phyloP scores from a whole-genome alignment of 495 filamentous ascomycete genomes.

The Darksidea phi region DNA sequence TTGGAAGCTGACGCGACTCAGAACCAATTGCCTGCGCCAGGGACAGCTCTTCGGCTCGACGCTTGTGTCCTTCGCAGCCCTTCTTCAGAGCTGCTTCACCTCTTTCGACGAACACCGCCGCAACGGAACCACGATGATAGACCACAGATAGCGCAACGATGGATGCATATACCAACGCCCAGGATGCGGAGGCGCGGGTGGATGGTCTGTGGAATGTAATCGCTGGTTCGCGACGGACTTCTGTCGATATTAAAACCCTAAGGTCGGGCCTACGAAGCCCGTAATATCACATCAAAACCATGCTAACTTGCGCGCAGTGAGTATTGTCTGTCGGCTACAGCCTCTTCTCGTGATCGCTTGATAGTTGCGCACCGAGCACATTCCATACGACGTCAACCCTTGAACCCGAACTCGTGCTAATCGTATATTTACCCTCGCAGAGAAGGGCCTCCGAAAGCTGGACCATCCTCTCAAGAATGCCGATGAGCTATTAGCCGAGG shows the following conservation, averaged over 20 bases:
- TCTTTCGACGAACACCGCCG: no score
- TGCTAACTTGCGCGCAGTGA: no score
- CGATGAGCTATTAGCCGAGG: slow-evolving; percentile 75
- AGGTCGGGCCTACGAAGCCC: slow-evolving; percentile 81
- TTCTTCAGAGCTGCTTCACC: neutral
- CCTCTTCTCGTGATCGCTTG: no score
- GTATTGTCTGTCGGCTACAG: no score
- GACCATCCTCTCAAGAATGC: slow-evolving; percentile 97
- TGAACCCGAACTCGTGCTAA: no score
- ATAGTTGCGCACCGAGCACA: no score
- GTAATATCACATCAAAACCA: slow-evolving; percentile 85
- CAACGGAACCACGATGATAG: slow-evolving; percentile 31
- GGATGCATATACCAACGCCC: slow-evolving; percentile 44
- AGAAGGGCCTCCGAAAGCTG: slow-evolving; percentile 79
- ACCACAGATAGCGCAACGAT: slow-evolving; percentile 38
- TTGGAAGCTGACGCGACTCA: no score
- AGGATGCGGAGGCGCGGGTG: slow-evolving; percentile 69
- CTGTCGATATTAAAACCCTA: slow-evolving; percentile 77
- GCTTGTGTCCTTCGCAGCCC: neutral
- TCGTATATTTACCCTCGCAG: no score
- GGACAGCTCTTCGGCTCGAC: no score
- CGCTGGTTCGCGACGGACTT: slow-evolving; percentile 70
- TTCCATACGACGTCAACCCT: no score
- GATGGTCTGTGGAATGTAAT: slow-evolving; percentile 77
- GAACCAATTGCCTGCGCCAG: no score